Base-by-base conservation (phyloP, 139 green algal species). In the Pleodorina starrii region DNA sequence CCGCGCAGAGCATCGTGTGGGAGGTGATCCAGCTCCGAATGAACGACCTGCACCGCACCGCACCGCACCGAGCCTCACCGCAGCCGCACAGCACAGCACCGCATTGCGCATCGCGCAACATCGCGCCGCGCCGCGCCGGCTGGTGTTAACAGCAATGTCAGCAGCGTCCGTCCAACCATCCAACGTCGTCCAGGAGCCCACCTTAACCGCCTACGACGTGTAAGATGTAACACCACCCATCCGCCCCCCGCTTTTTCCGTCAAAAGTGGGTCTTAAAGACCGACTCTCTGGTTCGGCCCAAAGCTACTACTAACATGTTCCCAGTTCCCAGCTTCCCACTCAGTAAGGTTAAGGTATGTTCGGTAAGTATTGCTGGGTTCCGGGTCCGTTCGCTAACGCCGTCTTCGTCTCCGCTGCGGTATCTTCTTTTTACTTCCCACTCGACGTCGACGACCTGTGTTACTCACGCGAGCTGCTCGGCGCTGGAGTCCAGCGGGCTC, bases 1-100 rank as follows among this genome's bases (percentile, higher is more conserved):
- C 66, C 5, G 21, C 82, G 35, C 82, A 88, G n/a, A 88, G 63
- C 35, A n/a, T n/a, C 1, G 82, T 44, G 46, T 88, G 82, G 21
- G 32, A 50, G 5, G 25, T 43, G 5, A 88, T 50, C 82, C 82
- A 88, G 21, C 2, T 21, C 19, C 66, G 63, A 43, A 88, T 79
- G 43, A 68, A 80, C 38, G 63, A 42, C 66, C 82, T 88, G 81
- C 27, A 48, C 9, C 36, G 12, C 57, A n/a, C n/a, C n/a, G n/a
- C n/a, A n/a, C n/a, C n/a, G n/a, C n/a, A n/a, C n/a, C n/a, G n/a
- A n/a, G n/a, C n/a, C n/a, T n/a, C n/a, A n/a, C n/a, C n/a, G n/a
- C n/a, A n/a, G n/a, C n/a, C n/a, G n/a, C n/a, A n/a, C n/a, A n/a
- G n/a, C n/a, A n/a, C n/a, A n/a, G n/a, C n/a, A n/a, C n/a, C n/a